These are phyloP conservation scores for Gymnopus androsaceus DNA, from an alignment of 1,284 basidiomycete genomes.

Conservation along the genomic window DNA sequence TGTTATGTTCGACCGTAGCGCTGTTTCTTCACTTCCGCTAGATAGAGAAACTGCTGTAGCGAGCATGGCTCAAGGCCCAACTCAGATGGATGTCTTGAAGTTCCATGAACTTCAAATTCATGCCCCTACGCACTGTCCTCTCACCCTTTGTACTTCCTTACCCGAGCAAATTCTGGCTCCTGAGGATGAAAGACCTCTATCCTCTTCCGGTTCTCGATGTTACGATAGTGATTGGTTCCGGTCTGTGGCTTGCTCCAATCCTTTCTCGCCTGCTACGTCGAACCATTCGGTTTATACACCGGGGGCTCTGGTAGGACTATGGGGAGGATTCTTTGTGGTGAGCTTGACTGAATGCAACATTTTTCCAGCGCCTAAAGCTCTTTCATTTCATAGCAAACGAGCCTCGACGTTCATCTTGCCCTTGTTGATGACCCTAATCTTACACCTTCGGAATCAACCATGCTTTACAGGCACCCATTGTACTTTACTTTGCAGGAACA, in stretches of 20 bases:
- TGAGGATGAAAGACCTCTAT: slow-evolving; percentile 6
- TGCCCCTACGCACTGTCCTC: slow-evolving; percentile 24
- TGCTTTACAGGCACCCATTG: slow-evolving; percentile 37
- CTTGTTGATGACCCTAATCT: slow-evolving; percentile 24
- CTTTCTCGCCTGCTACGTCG: slow-evolving; percentile 31
- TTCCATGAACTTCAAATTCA: slow-evolving; percentile 41
- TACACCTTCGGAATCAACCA: slow-evolving; percentile 23
- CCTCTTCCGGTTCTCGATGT: slow-evolving; percentile 19
- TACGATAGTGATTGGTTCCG: slow-evolving; percentile 49
- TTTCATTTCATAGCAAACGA: slow-evolving; percentile 19
- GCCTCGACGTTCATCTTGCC: slow-evolving; percentile 26
- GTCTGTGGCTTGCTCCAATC: slow-evolving; percentile 41
- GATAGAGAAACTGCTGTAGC: slow-evolving; percentile 36
- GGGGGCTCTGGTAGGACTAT: slow-evolving; percentile 43
- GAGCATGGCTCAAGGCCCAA: slow-evolving; percentile 29
- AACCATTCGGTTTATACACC: slow-evolving; percentile 40
- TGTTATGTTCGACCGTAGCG: slow-evolving; percentile 25
- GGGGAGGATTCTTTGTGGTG: slow-evolving; percentile 46
- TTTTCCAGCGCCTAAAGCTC: background rate
- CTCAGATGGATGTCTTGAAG: slow-evolving; percentile 39
- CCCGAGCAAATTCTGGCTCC: slow-evolving; percentile 14
- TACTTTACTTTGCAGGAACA: slow-evolving; percentile 46
- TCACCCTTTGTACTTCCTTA: slow-evolving; percentile 6
- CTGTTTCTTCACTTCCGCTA: slow-evolving; percentile 29
- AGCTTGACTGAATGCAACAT: slow-evolving; percentile 16